Base-by-base conservation (phyloP, 345 rosid genomes). In the Euphorbia tirucalli region DNA sequence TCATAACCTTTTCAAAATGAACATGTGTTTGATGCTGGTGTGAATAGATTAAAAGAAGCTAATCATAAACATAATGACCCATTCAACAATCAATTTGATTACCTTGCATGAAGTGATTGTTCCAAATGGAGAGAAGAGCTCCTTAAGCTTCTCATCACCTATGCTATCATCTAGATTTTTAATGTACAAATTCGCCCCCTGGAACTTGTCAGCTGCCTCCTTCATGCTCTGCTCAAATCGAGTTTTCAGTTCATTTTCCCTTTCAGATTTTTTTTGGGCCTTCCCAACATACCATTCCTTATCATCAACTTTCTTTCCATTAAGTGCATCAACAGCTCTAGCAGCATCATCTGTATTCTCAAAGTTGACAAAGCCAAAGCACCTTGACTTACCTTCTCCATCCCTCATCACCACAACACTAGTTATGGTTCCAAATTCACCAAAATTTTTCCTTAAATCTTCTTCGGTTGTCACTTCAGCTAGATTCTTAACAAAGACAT, bases 341-440 rank as follows among this genome's bases (percentile, higher is more conserved):
- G 71, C 79, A 21, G 79, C 79, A 48, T 65, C 75, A 65, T 76
- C 75, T n/a, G 75, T 60, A 71, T 65, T 76, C 27, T 70, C 75
- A 58, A 76, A 76, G 28, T 76, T 76, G 10, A 76, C 75, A 71
- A 76, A 76, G n/a, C 79, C 79, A 70, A 76, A 76, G 56, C 79
- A 76, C 39, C 37, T 76, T 0, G 79, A 76, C 30, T 76, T 76
- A 7, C 79, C 79, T 24, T 76, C 68, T 11, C 62, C 75, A 58
- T 76, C 72, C 27, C 75, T 65, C 79, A 76, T 76, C 52, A 76
- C 79, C 14, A 71, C 79, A 30, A 75, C 68, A 71, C 79, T 76
- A 30, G 79, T 59, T 18, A 76, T 71, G 21, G 56, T 13, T 30
- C 79, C 79, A 65, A 31, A 66, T 27, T 71, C 75, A 13, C 68